These are phyloP conservation scores for Sparassis latifolia DNA, from an alignment of 1,284 basidiomycete species.

Conservation along the genomic window DNA sequence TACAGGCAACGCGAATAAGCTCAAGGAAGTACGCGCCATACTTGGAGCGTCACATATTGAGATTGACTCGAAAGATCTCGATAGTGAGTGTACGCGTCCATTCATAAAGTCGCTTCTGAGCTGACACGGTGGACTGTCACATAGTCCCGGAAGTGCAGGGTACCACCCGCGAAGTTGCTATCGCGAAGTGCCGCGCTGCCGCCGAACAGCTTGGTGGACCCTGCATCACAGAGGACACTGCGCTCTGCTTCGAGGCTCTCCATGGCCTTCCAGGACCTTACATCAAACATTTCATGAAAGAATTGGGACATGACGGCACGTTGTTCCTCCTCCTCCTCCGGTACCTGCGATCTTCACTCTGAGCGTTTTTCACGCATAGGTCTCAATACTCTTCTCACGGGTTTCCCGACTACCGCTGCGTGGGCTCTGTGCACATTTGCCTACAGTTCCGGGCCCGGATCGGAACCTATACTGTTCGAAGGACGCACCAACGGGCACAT, in stretches of 20 bases:
- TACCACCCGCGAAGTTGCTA: conserved; percentile 85
- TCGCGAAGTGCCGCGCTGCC: conserved; percentile 81
- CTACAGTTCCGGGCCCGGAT: conserved; percentile 79
- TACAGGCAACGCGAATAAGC: conserved; percentile 92
- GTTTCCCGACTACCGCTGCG: conserved; percentile 79
- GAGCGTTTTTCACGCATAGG: conserved; percentile 34
- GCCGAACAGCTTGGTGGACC: conserved; percentile 80
- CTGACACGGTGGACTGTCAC: neutral
- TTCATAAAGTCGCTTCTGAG: conserved; percentile 13
- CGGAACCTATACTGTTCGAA: conserved; percentile 85
- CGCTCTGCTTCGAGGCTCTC: conserved; percentile 86
- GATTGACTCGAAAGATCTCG: conserved; percentile 62
- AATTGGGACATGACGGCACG: conserved; percentile 69
- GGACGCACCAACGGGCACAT: conserved; percentile 86
- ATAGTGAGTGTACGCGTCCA: conserved; percentile 40
- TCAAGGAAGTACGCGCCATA: conserved; percentile 83
- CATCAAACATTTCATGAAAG: conserved; percentile 88
- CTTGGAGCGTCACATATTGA: conserved; percentile 55
- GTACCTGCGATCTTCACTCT: no score
- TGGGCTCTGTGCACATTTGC: conserved; percentile 95
- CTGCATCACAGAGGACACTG: conserved; percentile 96
- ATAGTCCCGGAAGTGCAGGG: conserved; percentile 93
- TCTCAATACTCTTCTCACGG: conserved; percentile 80
- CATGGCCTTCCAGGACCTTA: conserved; percentile 93
- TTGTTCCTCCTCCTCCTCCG: no score